These are phyloP conservation scores for Speleostelium caveatum DNA, from an alignment of 78 protist genomes.

Conservation along the genomic window DNA sequence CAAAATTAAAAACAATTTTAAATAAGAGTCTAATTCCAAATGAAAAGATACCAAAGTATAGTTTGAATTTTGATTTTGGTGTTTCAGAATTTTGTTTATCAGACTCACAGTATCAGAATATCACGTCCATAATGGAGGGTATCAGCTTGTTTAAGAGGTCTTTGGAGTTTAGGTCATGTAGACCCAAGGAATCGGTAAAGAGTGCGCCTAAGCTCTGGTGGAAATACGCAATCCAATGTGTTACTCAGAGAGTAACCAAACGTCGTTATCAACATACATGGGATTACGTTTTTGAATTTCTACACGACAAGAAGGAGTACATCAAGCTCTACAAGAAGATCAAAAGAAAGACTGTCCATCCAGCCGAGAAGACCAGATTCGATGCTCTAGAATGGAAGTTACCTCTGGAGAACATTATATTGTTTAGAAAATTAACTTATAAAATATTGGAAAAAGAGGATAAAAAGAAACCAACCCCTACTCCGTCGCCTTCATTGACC, in stretches of 20 bases:
- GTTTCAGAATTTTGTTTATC: constrained; percentile 7
- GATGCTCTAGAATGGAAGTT: constrained; percentile 71
- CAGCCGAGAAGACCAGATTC: constrained; percentile 33
- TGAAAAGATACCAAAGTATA: background rate
- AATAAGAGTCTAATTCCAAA: constrained; percentile 23
- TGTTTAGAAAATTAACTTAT: constrained; percentile 41
- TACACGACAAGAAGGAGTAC: constrained; percentile 46
- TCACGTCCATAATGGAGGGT: constrained; percentile 42
- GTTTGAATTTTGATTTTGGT: constrained; percentile 11
- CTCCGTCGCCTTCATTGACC: background rate
- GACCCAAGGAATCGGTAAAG: constrained; percentile 7
- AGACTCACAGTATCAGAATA: constrained; percentile 44
- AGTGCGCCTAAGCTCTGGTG: constrained; percentile 29
- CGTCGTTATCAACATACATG: constrained; percentile 19
- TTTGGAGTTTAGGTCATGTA: constrained; percentile 16
- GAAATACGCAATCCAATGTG: constrained; percentile 22
- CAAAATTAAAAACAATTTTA: constrained; percentile 27
- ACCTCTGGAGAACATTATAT: constrained; percentile 19
- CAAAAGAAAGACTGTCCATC: constrained; percentile 31
- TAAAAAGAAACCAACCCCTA: background rate
- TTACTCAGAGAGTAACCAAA: constrained; percentile 3
- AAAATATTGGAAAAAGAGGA: constrained; percentile 58
- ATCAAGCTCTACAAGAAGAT: constrained; percentile 24
- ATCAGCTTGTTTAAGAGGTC: constrained; percentile 33
- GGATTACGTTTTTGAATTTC: constrained; percentile 34